These are phyloP conservation scores for Trichoderma asperellum DNA, from an alignment of 2,329 filamentous ascomycete species.

Conservation along the genomic window DNA sequence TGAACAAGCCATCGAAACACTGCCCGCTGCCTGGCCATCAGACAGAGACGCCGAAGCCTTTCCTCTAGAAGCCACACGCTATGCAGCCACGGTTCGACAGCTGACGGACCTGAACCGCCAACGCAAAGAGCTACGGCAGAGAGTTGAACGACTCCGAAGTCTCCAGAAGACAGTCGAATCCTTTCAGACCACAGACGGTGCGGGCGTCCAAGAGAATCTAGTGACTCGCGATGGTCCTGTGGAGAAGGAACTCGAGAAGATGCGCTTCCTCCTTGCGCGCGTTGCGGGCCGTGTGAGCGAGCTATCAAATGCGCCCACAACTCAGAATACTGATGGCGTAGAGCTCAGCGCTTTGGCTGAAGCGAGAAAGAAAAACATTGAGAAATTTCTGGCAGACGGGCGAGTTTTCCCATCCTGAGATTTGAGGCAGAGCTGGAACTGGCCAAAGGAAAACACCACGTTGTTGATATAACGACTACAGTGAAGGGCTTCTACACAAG, in stretches of 20 bases:
- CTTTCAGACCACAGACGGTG: conserved; percentile 35
- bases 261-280: conserved; percentile 64
- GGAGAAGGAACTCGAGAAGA: conserved; percentile 67
- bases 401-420: conserved; percentile 32
- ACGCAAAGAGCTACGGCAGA: conserved; percentile 43
- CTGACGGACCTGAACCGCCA: conserved; percentile 54
- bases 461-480: not conserved
- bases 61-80: conserved; percentile 55
- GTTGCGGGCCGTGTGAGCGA: conserved; percentile 58
- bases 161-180: conserved; percentile 58
- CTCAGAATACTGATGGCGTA: conserved; percentile 30
- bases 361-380: conserved; percentile 49
- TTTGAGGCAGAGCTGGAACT: not conserved
- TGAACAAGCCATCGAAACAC: conserved; percentile 48
- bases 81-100: conserved; percentile 53
- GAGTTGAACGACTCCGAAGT: conserved; percentile 52
- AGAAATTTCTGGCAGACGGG: conserved; percentile 44
- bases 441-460: too few species aligned
- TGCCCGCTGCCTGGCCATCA: conserved; percentile 53
- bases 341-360: conserved; percentile 44
- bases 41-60: conserved; percentile 43
- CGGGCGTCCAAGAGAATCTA: conserved; percentile 65
- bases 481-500: not conserved
- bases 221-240: conserved; percentile 67
- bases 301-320: conserved; percentile 38